Percentiles rank a stretch among this genome's conserved stretches.
Evolutionary conservation across 257 asterid genomes (phyloP).

Genomic region (Phtheirospermum japonicum): DNA sequence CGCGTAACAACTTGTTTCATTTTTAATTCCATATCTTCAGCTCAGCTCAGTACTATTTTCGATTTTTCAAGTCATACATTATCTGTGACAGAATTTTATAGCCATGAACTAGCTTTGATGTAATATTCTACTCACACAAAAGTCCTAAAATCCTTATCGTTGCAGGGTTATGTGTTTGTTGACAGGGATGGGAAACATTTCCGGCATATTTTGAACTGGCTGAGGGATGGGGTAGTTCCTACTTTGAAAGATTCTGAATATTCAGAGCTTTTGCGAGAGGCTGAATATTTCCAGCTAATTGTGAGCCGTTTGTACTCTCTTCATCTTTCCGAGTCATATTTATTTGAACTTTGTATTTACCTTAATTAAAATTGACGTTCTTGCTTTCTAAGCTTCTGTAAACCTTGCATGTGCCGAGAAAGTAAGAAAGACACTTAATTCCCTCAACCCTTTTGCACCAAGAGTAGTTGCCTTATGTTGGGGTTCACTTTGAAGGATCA

Average conservation of each 20-base stretch:
- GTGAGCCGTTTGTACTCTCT: conserved; percentile 43
- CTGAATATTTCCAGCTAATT: conserved; percentile 90
- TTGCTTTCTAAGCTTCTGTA: background rate
- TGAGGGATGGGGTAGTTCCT: conserved; percentile 88
- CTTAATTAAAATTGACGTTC: background rate
- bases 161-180: conserved; percentile 86
- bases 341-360: conserved; percentile 1
- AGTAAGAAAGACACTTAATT: background rate
- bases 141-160: conserved; percentile 15
- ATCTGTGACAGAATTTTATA: background rate
- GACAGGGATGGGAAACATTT: conserved; percentile 94
- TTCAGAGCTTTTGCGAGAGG: conserved; percentile 76
- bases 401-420: background rate
- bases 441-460: background rate
- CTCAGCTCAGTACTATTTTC: background rate
- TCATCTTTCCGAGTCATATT: conserved; percentile 7
- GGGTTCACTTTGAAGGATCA: conserved; percentile 1
- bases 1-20: background rate
- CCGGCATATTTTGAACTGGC: conserved; percentile 88
- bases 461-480: conserved; percentile 1
- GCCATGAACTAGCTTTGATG: conserved; percentile 6
- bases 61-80: conserved; percentile 1
- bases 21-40: background rate
- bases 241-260: conserved; percentile 59
- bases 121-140: too few relatives aligned